Conservation (phyloP, 129 eudicot genomes). For the Glebionis coronaria region DNA sequence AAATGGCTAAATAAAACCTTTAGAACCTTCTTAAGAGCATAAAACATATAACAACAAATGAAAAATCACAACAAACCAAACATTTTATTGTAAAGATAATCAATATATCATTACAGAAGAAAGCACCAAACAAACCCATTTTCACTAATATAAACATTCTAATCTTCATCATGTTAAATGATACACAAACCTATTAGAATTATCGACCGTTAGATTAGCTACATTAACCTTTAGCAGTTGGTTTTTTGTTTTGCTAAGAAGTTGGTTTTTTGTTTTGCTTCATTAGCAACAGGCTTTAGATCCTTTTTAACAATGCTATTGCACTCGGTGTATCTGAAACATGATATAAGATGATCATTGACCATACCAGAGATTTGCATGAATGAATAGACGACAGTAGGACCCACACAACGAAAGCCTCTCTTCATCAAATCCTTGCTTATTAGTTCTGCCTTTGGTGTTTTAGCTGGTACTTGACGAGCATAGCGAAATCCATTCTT, state of each 20-base stretch:
- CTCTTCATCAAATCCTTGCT: constrained; percentile 78
- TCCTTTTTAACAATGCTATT: constrained; percentile 16
- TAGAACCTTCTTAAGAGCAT: constrained; percentile 9
- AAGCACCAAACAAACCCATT: constrained; percentile 11
- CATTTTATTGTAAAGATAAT: constrained; percentile 18
- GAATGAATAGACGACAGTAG: constrained; percentile 71
- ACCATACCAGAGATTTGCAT: constrained; percentile 87
- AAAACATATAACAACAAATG: constrained; percentile 7
- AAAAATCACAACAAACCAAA: constrained; percentile 20
- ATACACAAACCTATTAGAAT: constrained; percentile 20
- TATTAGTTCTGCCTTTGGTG: constrained; percentile 74
- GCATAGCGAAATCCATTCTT: constrained; percentile 52
- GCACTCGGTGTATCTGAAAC: constrained; percentile 75
- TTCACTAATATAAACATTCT: constrained; percentile 27
- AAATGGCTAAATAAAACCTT: constrained; percentile 20
- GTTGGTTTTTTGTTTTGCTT: constrained; percentile 20
- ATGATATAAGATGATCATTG: constrained; percentile 71
- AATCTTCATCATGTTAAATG: constrained; percentile 19
- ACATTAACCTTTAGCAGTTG: constrained; percentile 22
- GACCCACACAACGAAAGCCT: constrained; percentile 81
- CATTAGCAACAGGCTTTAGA: constrained; percentile 13
- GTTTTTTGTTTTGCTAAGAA: too few species aligned
- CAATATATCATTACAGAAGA: constrained; percentile 18
- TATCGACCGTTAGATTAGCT: constrained; percentile 15
- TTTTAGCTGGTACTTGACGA: constrained; percentile 71